Evolutionary conservation across 139 green algal species (phyloP).

Genomic region (Trebouxia sp.): DNA sequence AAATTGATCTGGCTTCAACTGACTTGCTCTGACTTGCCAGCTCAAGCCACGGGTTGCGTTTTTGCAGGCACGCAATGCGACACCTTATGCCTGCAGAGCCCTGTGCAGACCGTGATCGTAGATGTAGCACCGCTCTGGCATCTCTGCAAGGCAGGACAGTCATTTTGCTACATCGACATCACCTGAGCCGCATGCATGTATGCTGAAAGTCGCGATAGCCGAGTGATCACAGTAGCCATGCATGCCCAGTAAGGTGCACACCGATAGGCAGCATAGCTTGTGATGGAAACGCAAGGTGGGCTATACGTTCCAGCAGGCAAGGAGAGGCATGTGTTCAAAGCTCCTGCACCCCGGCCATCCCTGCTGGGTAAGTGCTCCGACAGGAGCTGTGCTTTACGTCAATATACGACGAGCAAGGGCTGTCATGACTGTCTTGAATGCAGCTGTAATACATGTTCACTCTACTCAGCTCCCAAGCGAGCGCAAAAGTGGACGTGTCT

Average conservation of each 20-base stretch:
- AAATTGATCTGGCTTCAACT: neutral
- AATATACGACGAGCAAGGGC: neutral
- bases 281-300: slow-evolving; percentile 40
- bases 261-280: neutral
- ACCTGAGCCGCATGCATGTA: neutral
- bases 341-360: slow-evolving; percentile 64
- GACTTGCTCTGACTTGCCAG: neutral
- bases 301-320: slow-evolving; percentile 44
- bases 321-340: slow-evolving; percentile 72
- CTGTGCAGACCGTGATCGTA: neutral
- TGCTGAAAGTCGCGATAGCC: neutral
- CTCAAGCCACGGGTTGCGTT: neutral
- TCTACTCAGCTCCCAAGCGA: neutral
- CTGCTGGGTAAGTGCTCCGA: slow-evolving; percentile 58
- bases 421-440: neutral
- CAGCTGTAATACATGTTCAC: neutral
- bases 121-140: neutral
- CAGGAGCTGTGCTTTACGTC: neutral
- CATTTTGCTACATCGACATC: no score
- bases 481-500: neutral
- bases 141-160: no score
- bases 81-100: neutral
- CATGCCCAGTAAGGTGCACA: neutral
- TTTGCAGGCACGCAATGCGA: neutral
- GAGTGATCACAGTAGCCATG: neutral